These are phyloP conservation scores for Candida dendrica DNA, from an alignment of 805 yeast genomes.

Conservation along the genomic window DNA sequence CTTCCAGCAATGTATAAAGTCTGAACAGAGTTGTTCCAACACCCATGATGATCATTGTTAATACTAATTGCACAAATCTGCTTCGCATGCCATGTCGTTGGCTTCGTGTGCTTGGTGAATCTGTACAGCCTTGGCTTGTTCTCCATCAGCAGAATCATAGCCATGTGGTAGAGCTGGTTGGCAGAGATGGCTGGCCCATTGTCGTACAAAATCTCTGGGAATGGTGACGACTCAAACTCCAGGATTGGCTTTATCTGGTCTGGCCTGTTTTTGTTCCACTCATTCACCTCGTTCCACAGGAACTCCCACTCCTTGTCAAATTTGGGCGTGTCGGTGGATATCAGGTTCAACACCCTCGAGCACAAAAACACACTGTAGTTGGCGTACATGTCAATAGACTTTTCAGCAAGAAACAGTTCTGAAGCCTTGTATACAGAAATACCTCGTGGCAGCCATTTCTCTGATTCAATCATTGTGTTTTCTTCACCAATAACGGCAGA, in stretches of 20 bases:
- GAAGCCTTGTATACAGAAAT: constrained; percentile 16
- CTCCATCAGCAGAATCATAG: constrained; percentile 29
- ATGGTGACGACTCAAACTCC: constrained; percentile 26
- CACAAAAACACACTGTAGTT: constrained; percentile 33
- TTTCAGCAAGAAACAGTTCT: constrained; percentile 18
- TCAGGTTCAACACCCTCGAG: constrained; percentile 29
- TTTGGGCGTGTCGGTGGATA: constrained; percentile 17
- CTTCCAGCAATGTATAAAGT: constrained; percentile 17
- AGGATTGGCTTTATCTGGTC: constrained; percentile 26
- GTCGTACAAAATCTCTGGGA: constrained; percentile 29
- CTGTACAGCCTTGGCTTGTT: constrained; percentile 32
- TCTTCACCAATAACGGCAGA: constrained; percentile 30
- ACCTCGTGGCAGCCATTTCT: constrained; percentile 28
- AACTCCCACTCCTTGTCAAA: constrained; percentile 32
- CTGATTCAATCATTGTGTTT: constrained; percentile 27
- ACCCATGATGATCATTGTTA: constrained; percentile 16
- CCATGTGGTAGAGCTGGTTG: constrained; percentile 32
- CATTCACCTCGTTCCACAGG: constrained; percentile 31
- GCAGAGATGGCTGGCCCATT: constrained; percentile 31
- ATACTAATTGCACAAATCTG: constrained; percentile 15
- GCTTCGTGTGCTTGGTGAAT: constrained; percentile 13
- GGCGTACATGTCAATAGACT: constrained; percentile 28
- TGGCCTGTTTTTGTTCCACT: constrained; percentile 32
- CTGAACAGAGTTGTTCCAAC: constrained; percentile 19
- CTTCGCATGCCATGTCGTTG: constrained; percentile 19